Percentiles rank a stretch among this genome's conserved stretches.
These are phyloP conservation scores for Massospora cicadina DNA, from an alignment of 371 early-diverging fungal species.

Conservation along the genomic window DNA sequence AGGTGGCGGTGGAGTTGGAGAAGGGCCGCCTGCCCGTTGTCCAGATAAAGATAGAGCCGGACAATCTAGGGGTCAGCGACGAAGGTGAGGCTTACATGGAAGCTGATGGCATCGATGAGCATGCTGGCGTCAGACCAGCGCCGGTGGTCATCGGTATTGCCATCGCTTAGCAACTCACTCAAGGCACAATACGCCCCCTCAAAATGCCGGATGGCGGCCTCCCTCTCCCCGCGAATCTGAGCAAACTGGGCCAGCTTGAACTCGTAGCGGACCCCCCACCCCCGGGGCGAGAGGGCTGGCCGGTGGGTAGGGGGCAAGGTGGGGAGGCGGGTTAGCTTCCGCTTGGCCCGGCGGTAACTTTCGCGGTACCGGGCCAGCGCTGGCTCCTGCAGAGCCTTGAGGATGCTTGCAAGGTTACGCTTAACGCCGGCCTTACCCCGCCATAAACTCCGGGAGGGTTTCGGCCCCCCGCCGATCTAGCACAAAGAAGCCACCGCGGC, in stretches of 20 bases:
- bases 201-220: conserved; percentile 41
- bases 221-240: conserved; percentile 61
- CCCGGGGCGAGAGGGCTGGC: conserved; percentile 24
- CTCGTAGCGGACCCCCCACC: conserved; percentile 72
- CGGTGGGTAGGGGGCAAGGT: conserved; percentile 26
- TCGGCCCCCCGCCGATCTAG: conserved; percentile 26
- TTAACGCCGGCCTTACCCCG: conserved; percentile 24
- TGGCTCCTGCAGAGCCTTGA: conserved; percentile 42
- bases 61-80: background rate
- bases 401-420: conserved; percentile 27
- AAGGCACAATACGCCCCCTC: conserved; percentile 46
- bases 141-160: conserved; percentile 12
- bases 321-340: conserved; percentile 43
- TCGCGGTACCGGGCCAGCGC: conserved; percentile 54
- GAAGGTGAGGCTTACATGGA: background rate
- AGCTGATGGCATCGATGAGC: conserved; percentile 6
- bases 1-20: conserved; percentile 7
- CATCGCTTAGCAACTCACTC: conserved; percentile 39
- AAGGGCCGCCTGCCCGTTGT: background rate
- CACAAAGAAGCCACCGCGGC: conserved; percentile 38
- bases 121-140: background rate
- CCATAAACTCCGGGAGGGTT: conserved; percentile 44
- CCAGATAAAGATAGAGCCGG: background rate
- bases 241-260: conserved; percentile 56
- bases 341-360: conserved; percentile 43